Base-by-base conservation (phyloP, 2,329 filamentous ascomycete genomes). In the Pyrenochaeta sp. region DNA sequence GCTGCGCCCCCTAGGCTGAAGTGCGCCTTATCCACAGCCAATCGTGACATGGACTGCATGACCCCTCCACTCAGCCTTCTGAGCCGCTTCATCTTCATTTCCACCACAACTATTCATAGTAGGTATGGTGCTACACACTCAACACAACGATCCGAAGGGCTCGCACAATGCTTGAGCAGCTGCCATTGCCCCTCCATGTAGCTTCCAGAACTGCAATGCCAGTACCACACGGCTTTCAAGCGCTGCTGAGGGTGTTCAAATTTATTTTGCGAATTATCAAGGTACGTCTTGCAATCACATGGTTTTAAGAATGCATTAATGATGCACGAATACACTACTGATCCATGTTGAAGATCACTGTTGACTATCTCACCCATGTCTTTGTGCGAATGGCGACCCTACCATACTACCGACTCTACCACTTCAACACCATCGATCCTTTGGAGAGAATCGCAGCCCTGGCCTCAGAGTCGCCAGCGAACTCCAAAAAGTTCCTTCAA, bases 371-470 rank as follows among this genome's bases (percentile, higher is more conserved):
- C 12, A 12, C 15, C 39, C 6, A 24, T 8, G 7, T 24, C 8
- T 19, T 22, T 42, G 39, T 42, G 8, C 39, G 39, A 12, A 24
- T 42, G 8, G 39, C 39, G 80, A 63, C 60, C 13, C 37, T 65
- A 3, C 58, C 62, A 8, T 65, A 65, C 28, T 61, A 65, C 24
- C 62, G 62, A 8, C 47, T 61, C 10, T 63, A 61, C 45, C 42
- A 54, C 4, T 62, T 61, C 53, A 65, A 65, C 48, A 63, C 60
- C 0, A 44, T 39, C 27, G 37, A 47, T 12, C 59, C 62, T 8
- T 32, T 63, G 1, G 15, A 49, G 13, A 59, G 32, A 15, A 65
- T 65, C 22, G 52, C 59, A 1, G 32, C 2, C 12, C 34, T 63
- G 1, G 58, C 59, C 1, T 53, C 50, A 15, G 49, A 57, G n/a